Conservation (phyloP, 2,329 filamentous ascomycete species). For the Orbilia oligospora region DNA sequence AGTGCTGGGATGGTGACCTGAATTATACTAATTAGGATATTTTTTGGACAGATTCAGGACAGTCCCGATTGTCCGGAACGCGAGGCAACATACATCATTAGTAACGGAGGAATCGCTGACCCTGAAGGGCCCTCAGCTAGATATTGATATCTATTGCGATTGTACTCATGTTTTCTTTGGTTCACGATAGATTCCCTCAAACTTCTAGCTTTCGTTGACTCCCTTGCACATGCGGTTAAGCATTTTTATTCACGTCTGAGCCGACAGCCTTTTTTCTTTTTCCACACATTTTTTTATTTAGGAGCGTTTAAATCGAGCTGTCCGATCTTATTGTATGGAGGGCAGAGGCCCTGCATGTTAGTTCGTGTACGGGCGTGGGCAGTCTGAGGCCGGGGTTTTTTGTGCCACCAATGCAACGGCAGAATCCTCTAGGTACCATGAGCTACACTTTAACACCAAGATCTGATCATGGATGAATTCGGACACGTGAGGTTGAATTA, state of each 20-base stretch:
- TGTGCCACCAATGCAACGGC: too few relatives aligned
- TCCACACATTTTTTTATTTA: too few relatives aligned
- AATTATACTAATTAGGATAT: slow-evolving; percentile 64
- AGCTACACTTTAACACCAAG: too few relatives aligned
- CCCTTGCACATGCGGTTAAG: neutral
- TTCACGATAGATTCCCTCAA: neutral
- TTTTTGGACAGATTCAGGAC: slow-evolving; percentile 54
- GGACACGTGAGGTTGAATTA: neutral
- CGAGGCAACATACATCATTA: slow-evolving; percentile 80
- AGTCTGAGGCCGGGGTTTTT: too few relatives aligned
- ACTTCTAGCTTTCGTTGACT: neutral
- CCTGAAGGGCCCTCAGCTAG: slow-evolving; percentile 50
- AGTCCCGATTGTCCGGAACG: slow-evolving; percentile 76
- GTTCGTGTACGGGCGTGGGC: too few relatives aligned
- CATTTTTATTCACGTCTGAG: neutral
- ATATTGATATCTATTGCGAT: neutral
- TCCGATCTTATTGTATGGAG: too few relatives aligned
- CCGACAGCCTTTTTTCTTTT: neutral
- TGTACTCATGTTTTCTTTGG: neutral
- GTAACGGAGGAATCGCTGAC: slow-evolving; percentile 69
- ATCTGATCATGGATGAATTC: too few relatives aligned
- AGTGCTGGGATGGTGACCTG: slow-evolving; percentile 72
- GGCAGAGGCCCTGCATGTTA: too few relatives aligned
- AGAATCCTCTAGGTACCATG: neutral
- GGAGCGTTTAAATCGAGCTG: too few relatives aligned